Base-by-base conservation (phyloP, 768 basidiomycete genomes). In the Rhizopogon vesiculosus region DNA sequence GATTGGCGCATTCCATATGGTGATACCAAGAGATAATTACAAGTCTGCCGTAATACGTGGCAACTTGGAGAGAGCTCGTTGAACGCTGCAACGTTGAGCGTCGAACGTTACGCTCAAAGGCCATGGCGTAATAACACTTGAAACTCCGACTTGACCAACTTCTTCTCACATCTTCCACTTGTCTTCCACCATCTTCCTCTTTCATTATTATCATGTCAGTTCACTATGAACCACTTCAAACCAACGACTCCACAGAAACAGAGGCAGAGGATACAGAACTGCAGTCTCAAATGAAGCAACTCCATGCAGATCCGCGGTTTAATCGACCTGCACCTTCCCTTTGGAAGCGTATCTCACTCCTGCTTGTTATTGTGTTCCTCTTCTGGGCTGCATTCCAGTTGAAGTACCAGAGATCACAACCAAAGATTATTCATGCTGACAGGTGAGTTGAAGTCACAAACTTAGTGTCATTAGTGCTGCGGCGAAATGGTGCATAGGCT, bases 341-440 rank as follows among this genome's bases (percentile, higher is more conserved):
- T 18, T 78, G 78, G 71, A 84, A 79, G 59, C 75, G 83, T 22
- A 63, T 72, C 0, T 70, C 72, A 0, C 66, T 85, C 25, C 53
- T 86, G 13, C 28, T 75, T 3, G 66, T 76, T 51, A 56, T 80
- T 28, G 56, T 74, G 3, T 50, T 76, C 8, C 60, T 82, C 51
- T 73, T 80, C 53, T 83, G 77, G 78, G 50, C 79, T 7, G 73
- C 66, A 6, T 68, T 77, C 28, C 67, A 70, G 19, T 55, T 81
- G 29, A 59, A 58, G 19, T 59, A 64, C 0, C 44, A 66, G 3
- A 46, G 38, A 63, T 40, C 57, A 55, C 62, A 75, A 57, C 71
- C 81, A 8, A 70, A 83, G 44, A 64, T 87, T 40, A 67, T 89
- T 9, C 76, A 89, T 63, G 85, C 89, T 7, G 74, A 76, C 13